Conservation (phyloP, 208 protist species). For the Crithidia brevicula region DNA sequence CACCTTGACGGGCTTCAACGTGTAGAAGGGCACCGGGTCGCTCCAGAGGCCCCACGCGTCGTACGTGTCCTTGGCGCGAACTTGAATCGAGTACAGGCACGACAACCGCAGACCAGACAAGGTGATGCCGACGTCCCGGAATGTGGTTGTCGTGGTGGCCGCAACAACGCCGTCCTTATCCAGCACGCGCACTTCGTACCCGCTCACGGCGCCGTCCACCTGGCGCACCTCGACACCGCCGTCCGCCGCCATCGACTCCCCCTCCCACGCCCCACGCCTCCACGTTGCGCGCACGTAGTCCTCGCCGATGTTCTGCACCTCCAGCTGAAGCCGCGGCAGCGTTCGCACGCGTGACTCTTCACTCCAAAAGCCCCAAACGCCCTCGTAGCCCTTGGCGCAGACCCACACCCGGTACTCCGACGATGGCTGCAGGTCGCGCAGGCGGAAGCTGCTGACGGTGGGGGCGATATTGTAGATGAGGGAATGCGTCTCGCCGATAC, state of each 20-base stretch:
- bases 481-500: slow-evolving; percentile 60
- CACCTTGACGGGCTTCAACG: slow-evolving; percentile 72
- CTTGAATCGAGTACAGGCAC: slow-evolving; percentile 84
- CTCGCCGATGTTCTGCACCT: slow-evolving; percentile 83
- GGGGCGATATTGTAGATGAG: slow-evolving; percentile 85
- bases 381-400: slow-evolving; percentile 83
- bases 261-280: slow-evolving; percentile 76
- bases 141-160: slow-evolving; percentile 54
- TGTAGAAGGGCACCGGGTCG: slow-evolving; percentile 76
- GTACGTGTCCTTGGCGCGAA: slow-evolving; percentile 91
- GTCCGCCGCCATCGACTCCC: slow-evolving; percentile 31
- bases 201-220: slow-evolving; percentile 87
- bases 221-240: slow-evolving; percentile 59
- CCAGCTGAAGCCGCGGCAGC: slow-evolving; percentile 84
- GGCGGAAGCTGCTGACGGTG: slow-evolving; percentile 80
- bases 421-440: slow-evolving; percentile 79
- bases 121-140: slow-evolving; percentile 65
- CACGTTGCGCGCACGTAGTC: slow-evolving; percentile 90
- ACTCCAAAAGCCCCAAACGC: slow-evolving; percentile 92
- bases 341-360: slow-evolving; percentile 90
- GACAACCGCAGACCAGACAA: slow-evolving; percentile 67
- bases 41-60: slow-evolving; percentile 93
- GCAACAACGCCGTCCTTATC: slow-evolving; percentile 60
- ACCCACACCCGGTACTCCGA: slow-evolving; percentile 92
- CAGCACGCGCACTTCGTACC: slow-evolving; percentile 87